Evolutionary conservation across 2,329 filamentous ascomycete species (phyloP).

Genomic region (Exophiala viscosa): DNA sequence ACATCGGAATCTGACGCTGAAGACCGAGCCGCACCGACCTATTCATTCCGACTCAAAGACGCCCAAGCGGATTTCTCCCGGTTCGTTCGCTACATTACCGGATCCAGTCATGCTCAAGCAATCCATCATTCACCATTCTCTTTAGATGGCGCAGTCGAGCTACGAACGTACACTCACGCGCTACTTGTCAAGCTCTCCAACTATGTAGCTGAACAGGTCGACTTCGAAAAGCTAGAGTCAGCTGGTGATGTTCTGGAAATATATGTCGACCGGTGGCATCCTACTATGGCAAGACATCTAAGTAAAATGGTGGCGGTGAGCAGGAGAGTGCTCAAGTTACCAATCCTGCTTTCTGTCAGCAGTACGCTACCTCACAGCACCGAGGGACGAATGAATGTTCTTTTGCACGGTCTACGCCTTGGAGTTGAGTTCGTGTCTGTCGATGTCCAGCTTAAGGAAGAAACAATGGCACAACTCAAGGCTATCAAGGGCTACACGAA

Average conservation of each 20-base stretch:
- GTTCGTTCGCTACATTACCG: conserved; percentile 58
- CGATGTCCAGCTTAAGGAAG: conserved; percentile 34
- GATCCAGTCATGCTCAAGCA: conserved; percentile 48
- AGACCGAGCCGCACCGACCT: conserved; percentile 44
- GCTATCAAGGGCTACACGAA: conserved; percentile 38
- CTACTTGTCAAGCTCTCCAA: conserved; percentile 39
- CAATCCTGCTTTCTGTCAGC: conserved; percentile 38
- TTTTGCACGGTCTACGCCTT: conserved; percentile 39
- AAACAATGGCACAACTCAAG: conserved; percentile 29
- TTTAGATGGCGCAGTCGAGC: conserved; percentile 57
- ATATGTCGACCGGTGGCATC: conserved; percentile 56
- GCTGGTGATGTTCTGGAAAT: conserved; percentile 59
- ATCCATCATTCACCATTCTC: conserved; percentile 60
- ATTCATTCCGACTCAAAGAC: conserved; percentile 49
- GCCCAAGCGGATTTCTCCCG: conserved; percentile 59
- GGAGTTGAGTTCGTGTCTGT: conserved; percentile 41
- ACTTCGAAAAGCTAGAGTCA: conserved; percentile 54
- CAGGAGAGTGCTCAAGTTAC: conserved; percentile 53
- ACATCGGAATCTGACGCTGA: conserved; percentile 17
- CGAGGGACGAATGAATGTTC: conserved; percentile 34
- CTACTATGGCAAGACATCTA: conserved; percentile 48
- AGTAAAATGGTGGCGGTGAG: conserved; percentile 56
- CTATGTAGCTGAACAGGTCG: conserved; percentile 34
- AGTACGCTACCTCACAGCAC: conserved; percentile 1
- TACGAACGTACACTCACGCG: conserved; percentile 47